Conservation (phyloP, 2,329 filamentous ascomycete genomes). For the Aspergillus nomiae region DNA sequence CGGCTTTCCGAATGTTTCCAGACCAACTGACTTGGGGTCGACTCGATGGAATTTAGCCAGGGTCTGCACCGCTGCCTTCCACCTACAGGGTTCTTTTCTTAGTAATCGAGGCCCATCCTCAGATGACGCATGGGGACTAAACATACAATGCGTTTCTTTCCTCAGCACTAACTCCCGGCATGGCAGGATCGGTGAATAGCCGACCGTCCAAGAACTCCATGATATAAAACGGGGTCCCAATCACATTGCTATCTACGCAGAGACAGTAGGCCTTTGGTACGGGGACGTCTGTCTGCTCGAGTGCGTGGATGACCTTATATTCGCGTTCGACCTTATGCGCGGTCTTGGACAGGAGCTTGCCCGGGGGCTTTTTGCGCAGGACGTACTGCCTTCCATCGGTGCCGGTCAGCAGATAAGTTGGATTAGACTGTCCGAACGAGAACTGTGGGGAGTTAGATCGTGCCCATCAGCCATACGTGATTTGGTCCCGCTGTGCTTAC, state of each 20-base stretch:
- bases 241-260: slow-evolving; percentile 76
- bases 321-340: slow-evolving; percentile 97
- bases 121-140: neutral
- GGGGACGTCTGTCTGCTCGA: slow-evolving; percentile 77
- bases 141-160: slow-evolving; percentile 72
- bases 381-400: slow-evolving; percentile 73
- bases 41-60: slow-evolving; percentile 84
- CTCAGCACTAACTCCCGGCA: slow-evolving; percentile 69
- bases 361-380: slow-evolving; percentile 97
- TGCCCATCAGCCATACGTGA: neutral
- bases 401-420: slow-evolving; percentile 87
- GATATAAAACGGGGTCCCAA: slow-evolving; percentile 94
- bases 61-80: slow-evolving; percentile 80
- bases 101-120: slow-evolving; percentile 3
- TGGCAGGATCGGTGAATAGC: slow-evolving; percentile 85
- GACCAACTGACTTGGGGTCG: slow-evolving; percentile 64
- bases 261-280: slow-evolving; percentile 82
- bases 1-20: slow-evolving; percentile 72
- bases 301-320: slow-evolving; percentile 83
- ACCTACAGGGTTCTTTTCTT: slow-evolving; percentile 50
- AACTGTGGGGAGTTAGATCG: slow-evolving; percentile 60
- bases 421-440: slow-evolving; percentile 95
- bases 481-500: slow-evolving; percentile 48
- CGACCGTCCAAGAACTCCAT: slow-evolving; percentile 95
- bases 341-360: slow-evolving; percentile 85